These are phyloP conservation scores for Coemansia sp. DNA, from an alignment of 192 early-diverging fungal genomes.

Conservation along the genomic window DNA sequence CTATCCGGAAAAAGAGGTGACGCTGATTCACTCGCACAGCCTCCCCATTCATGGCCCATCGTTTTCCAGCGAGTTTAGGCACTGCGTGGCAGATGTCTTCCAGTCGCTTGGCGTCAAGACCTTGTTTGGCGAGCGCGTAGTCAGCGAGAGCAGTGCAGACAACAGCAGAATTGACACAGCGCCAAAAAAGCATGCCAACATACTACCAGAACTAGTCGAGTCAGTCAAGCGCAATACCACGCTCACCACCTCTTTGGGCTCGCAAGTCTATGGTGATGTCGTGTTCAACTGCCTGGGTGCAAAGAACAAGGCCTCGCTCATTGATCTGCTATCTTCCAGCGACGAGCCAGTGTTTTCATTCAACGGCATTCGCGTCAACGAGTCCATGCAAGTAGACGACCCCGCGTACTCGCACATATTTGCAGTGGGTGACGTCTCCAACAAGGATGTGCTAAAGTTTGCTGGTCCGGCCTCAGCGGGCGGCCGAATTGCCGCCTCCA, in stretches of 20 bases:
- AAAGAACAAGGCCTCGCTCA: constrained; percentile 25
- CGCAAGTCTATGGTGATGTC: constrained; percentile 25
- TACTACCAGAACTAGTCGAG: constrained; percentile 48
- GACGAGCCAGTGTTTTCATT: constrained; percentile 21
- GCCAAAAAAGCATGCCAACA: constrained; percentile 33
- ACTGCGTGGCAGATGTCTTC: constrained; percentile 37
- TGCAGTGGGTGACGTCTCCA: constrained; percentile 69
- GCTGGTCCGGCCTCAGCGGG: constrained; percentile 31
- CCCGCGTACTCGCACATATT: constrained; percentile 65
- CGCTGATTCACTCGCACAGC: constrained; percentile 51
- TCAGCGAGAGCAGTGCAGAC: constrained; percentile 23
- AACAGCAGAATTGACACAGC: constrained; percentile 5
- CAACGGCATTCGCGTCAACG: constrained; percentile 50
- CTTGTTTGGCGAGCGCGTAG: constrained; percentile 53
- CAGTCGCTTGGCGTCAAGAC: constrained; percentile 47
- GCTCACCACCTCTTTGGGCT: constrained; percentile 24
- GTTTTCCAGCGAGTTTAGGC: constrained; percentile 57
- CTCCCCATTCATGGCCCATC: constrained; percentile 53
- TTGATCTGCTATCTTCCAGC: constrained; percentile 36
- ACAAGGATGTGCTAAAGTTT: constrained; percentile 32
- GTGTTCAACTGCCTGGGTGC: constrained; percentile 40
- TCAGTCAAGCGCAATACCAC: constrained; percentile 36
- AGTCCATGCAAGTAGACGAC: constrained; percentile 67
- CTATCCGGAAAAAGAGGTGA: constrained; percentile 38
- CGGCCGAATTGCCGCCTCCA: constrained; percentile 25